Evolutionary conservation across 805 yeast genomes (phyloP), one percentile per base, ranked within the genome.

Genomic region (Henningerozyma blattae): DNA sequence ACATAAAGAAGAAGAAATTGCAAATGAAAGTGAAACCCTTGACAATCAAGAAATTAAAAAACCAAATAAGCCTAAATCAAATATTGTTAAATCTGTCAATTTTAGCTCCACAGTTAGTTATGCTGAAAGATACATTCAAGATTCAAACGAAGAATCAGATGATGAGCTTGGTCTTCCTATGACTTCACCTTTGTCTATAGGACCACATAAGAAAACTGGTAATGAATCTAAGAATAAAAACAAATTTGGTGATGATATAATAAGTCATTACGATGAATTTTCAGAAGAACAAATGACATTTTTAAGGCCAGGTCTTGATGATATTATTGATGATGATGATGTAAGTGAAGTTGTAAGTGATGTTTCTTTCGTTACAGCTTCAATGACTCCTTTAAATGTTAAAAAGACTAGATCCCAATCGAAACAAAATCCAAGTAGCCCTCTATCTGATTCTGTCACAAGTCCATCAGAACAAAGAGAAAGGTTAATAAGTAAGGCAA

Each of bases 211-310:
- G n/a, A n/a, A n/a, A n/a, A n/a, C n/a, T n/a, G 24, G 12, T 22
- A 22, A 22, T 12, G 24, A 22, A 8, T 22, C 12, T 22, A 22
- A 22, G 12, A 9, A 22, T 22, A 9, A 22, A 22, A 22, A 12
- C 24, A 22, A 22, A 22, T 12, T 22, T 22, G 24, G 24, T 22
- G 12, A 22, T 22, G 12, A 22, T 22, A n/a, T n/a, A n/a, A 45
- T 39, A 3, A 39, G 30, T 13, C 44, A 41, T 14, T 44, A 59
- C 31, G 59, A 56, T 27, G 54, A 56, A 35, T 59, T 53, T 29
- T 62, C 62, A 30, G 64, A 62, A 39, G 66, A 61, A 32, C 58
- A 55, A 4, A 41, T 52, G 5, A 38, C n/a, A 24, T 24, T 24
- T n/a, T 8, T 6, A 24, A 8, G 15, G n/a, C 1, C 14, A 6